Conservation (phyloP, 192 early-diverging fungal species). For the Backusella sp. region DNA sequence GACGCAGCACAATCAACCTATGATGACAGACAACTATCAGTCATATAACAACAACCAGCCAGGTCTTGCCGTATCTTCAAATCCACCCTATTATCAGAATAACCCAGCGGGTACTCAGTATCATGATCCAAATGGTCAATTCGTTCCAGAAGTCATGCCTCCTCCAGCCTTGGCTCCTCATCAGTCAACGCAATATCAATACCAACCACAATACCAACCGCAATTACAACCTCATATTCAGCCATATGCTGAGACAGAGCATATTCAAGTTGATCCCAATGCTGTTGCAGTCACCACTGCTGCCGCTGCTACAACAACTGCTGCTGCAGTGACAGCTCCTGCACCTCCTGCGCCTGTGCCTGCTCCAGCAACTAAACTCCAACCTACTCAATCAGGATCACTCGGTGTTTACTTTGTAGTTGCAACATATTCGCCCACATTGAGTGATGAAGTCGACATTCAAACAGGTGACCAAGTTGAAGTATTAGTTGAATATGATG, state of each 20-base stretch:
- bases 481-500: slow-evolving; percentile 55
- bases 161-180: neutral
- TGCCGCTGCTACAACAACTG: neutral
- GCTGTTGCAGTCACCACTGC: neutral
- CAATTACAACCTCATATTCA: slow-evolving; percentile 16
- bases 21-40: neutral
- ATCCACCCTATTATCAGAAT: neutral
- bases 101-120: neutral
- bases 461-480: slow-evolving; percentile 54
- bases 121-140: neutral
- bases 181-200: neutral
- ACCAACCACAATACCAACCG: slow-evolving; percentile 15
- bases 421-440: slow-evolving; percentile 48
- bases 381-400: slow-evolving; percentile 34
- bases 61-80: slow-evolving; percentile 9
- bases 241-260: slow-evolving; percentile 5
- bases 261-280: neutral
- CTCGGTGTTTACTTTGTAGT: slow-evolving; percentile 48
- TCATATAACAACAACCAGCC: neutral
- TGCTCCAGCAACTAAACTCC: neutral
- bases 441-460: slow-evolving; percentile 59
- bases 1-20: neutral
- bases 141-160: neutral
- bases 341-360: neutral
- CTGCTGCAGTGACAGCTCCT: neutral